Percentiles rank a stretch among this genome's conserved stretches.
phyloP scores from a whole-genome alignment of 371 early-diverging fungal genomes.

The Nematocida ironsii region DNA sequence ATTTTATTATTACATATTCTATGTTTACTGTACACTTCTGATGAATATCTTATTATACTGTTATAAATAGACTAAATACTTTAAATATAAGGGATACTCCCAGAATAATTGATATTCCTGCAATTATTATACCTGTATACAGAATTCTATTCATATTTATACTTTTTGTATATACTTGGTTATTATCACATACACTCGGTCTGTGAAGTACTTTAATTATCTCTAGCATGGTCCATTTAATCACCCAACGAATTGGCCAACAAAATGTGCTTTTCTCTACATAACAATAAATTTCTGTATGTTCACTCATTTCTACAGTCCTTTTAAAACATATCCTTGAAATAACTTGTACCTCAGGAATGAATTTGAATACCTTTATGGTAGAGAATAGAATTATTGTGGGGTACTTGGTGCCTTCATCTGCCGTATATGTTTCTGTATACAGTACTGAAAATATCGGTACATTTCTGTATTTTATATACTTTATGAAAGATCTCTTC shows the following conservation, averaged over 20 bases:
- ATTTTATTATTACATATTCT: no score
- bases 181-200: not conserved
- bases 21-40: no score
- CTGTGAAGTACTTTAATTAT: not conserved
- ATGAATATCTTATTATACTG: no score
- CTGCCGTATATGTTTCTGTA: slow-evolving; percentile 24
- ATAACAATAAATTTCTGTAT: not conserved
- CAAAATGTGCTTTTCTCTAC: not conserved
- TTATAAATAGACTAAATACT: no score
- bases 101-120: no score
- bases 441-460: not conserved
- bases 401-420: not conserved
- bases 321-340: slow-evolving; percentile 27
- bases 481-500: slow-evolving; percentile 23
- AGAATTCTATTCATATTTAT: no score
- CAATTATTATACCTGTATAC: no score
- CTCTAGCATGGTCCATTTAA: not conserved
- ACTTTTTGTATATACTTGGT: not conserved
- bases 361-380: not conserved
- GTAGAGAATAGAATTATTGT: slow-evolving; percentile 10
- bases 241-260: not conserved
- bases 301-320: not conserved
- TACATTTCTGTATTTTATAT: not conserved
- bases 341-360: slow-evolving; percentile 7
- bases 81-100: no score